phyloP scores from a whole-genome alignment of 2,329 filamentous ascomycete genomes.

The Diplodia scrobiculata region DNA sequence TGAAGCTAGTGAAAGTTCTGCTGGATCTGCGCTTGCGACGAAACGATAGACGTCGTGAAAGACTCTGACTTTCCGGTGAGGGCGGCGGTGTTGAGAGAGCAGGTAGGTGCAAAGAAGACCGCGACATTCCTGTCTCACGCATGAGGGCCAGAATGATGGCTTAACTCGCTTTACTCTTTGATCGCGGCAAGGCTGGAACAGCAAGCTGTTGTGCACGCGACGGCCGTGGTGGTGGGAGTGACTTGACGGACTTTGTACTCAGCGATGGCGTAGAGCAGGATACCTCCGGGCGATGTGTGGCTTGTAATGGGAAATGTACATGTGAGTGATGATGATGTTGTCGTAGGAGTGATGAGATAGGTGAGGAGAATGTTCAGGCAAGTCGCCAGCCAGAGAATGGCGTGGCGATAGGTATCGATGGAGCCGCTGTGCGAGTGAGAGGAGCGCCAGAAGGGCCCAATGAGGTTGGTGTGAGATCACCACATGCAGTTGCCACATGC shows the following conservation, averaged over 20 bases:
- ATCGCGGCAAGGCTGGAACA: no score
- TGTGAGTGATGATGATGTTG: not conserved
- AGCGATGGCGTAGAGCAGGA: not conserved
- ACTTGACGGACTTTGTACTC: not conserved
- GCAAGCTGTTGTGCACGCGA: not conserved
- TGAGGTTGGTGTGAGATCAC: not conserved
- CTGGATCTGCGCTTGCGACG: not conserved
- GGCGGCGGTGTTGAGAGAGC: not conserved
- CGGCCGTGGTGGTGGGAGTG: not conserved
- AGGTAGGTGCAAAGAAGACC: not conserved
- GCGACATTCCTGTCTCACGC: not conserved
- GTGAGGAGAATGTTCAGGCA: not conserved
- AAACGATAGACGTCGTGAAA: not conserved
- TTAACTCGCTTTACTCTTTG: not conserved
- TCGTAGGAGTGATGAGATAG: not conserved
- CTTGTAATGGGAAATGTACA: slow-evolving; percentile 11
- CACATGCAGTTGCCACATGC: not conserved
- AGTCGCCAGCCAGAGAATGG: not conserved
- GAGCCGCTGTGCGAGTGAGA: not conserved
- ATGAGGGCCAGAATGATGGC: not conserved
- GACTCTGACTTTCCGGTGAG: not conserved
- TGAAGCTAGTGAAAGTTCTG: not conserved
- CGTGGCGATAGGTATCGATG: not conserved
- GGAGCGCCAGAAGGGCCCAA: not conserved
- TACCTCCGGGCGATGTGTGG: not conserved